These are phyloP conservation scores for Silene noctiflora DNA, from an alignment of 179 eudicot species.

Conservation along the genomic window DNA sequence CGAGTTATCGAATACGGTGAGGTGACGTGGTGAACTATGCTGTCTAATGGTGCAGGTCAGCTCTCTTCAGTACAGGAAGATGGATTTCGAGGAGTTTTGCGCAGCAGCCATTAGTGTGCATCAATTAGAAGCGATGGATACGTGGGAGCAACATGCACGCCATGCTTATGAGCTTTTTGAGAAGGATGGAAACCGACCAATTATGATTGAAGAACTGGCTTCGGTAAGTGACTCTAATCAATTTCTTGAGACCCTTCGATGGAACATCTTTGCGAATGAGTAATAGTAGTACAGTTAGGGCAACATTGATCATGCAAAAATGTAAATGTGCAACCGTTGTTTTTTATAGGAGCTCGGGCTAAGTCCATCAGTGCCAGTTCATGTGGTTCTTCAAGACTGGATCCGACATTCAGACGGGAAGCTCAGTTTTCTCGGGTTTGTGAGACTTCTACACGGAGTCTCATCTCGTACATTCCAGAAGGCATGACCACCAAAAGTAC, in stretches of 20 bases:
- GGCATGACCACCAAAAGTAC: constrained; percentile 32
- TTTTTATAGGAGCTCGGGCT: constrained; percentile 68
- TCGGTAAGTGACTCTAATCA: constrained; percentile 53
- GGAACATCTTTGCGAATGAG: not conserved
- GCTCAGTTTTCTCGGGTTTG: constrained; percentile 82
- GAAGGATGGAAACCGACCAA: constrained; percentile 87
- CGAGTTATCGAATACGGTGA: not conserved
- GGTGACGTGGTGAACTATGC: not conserved
- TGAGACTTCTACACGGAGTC: constrained; percentile 70
- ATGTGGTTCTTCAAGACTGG: constrained; percentile 88
- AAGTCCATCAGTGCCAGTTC: constrained; percentile 81
- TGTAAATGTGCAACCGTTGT: not conserved
- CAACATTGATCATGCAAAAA: not conserved
- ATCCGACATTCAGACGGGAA: constrained; percentile 83
- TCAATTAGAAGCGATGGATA: constrained; percentile 78
- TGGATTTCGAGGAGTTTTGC: constrained; percentile 88
- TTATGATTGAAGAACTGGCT: constrained; percentile 94
- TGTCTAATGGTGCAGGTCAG: constrained; percentile 46
- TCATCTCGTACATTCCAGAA: constrained; percentile 65
- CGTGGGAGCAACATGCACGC: constrained; percentile 88
- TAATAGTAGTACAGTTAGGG: too few species aligned
- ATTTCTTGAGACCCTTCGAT: not conserved
- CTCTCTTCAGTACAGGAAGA: constrained; percentile 69
- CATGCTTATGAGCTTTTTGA: constrained; percentile 86
- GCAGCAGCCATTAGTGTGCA: constrained; percentile 77